Conservation (phyloP, 2,329 filamentous ascomycete genomes). For the Cladophialophora exuberans region DNA sequence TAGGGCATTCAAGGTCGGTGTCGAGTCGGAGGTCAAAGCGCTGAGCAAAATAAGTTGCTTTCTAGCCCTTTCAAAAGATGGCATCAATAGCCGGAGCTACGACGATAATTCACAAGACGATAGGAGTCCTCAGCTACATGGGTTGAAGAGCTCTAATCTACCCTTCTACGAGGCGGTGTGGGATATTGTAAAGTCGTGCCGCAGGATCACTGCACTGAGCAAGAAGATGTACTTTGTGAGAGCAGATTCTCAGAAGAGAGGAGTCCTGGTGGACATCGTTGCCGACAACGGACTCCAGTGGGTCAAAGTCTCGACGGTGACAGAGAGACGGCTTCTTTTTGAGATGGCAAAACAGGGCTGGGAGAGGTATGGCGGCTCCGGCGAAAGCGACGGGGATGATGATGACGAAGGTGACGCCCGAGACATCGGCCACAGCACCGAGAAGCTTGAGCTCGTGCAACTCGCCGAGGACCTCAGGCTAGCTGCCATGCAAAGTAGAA, state of each 20-base stretch:
- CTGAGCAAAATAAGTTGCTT: slow-evolving; percentile 46
- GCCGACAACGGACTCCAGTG: slow-evolving; percentile 65
- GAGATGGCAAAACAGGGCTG: slow-evolving; percentile 71
- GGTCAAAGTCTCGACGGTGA: slow-evolving; percentile 70
- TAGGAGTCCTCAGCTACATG: slow-evolving; percentile 49
- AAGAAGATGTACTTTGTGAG: slow-evolving; percentile 52
- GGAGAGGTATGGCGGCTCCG: slow-evolving; percentile 51
- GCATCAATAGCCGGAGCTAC: slow-evolving; percentile 31
- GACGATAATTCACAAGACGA: slow-evolving; percentile 30
- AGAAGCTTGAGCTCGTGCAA: slow-evolving; percentile 63
- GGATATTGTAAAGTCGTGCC: slow-evolving; percentile 62
- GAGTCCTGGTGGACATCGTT: slow-evolving; percentile 66
- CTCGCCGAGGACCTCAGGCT: slow-evolving; percentile 61
- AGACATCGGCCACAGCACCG: slow-evolving; percentile 40
- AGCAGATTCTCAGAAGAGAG: slow-evolving; percentile 41
- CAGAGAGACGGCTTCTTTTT: slow-evolving; percentile 65
- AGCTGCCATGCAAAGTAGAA: slow-evolving; percentile 58
- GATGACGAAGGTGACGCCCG: slow-evolving; percentile 33
- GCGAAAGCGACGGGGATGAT: slow-evolving; percentile 37
- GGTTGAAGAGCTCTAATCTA: slow-evolving; percentile 67
- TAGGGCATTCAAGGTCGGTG: slow-evolving; percentile 51
- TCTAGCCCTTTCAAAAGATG: slow-evolving; percentile 14
- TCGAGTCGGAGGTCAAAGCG: slow-evolving; percentile 53
- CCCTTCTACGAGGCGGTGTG: slow-evolving; percentile 68
- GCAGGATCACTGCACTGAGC: slow-evolving; percentile 60